These are phyloP conservation scores for Lagerstroemia fauriei DNA, from an alignment of 441 rosid genomes.

Conservation along the genomic window DNA sequence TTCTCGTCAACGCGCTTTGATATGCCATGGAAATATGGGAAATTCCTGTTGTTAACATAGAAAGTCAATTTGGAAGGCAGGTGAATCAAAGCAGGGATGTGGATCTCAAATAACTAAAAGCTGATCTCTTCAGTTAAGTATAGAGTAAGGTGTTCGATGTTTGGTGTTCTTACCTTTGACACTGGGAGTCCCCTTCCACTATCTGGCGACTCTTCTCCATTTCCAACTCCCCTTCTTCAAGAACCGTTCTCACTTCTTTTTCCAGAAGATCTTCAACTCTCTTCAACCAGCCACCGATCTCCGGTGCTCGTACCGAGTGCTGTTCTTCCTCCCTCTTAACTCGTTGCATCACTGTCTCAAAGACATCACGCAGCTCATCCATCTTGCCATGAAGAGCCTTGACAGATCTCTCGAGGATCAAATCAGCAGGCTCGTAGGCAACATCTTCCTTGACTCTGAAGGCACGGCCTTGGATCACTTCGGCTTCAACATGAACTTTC, in stretches of 20 bases:
- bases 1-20: conserved; percentile 3
- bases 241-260: not conserved
- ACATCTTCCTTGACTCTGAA: not conserved
- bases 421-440: not conserved
- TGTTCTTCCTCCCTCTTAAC: conserved; percentile 10
- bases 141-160: conserved; percentile 11
- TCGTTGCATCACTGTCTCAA: not conserved
- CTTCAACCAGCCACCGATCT: conserved; percentile 22
- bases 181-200: not conserved
- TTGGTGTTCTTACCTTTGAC: conserved; percentile 1
- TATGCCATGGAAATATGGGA: not conserved
- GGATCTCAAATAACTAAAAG: no score
- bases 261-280: not conserved
- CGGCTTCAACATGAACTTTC: conserved; percentile 31
- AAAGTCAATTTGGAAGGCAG: no score
- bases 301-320: not conserved
- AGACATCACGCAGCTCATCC: not conserved
- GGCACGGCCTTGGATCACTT: conserved; percentile 4
- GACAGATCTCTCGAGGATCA: not conserved
- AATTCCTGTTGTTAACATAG: no score
- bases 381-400: not conserved
- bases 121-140: no score
- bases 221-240: not conserved
- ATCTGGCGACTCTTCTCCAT: not conserved
- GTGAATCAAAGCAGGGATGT: no score